Base-by-base conservation (phyloP, 495 filamentous ascomycete species). In the Talaromyces stipitatus region DNA sequence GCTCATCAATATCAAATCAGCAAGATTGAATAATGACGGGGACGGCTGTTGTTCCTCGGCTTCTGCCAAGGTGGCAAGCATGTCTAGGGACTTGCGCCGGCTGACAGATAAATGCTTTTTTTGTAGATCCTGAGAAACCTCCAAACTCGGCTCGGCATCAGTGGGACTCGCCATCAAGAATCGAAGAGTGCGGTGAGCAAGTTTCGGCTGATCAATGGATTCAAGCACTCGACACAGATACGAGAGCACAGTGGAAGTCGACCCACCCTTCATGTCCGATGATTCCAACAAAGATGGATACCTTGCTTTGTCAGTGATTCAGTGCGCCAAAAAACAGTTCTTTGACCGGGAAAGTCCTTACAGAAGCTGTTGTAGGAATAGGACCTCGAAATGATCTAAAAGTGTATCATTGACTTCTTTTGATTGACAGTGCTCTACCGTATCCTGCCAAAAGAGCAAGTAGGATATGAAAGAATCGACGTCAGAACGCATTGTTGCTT, bases 371-470 rank as follows among this genome's bases (percentile, higher is more conserved):
- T 97, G 90, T 43, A 99, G 73, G 67, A 99, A 99, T 9, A 99
- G 82, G 59, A 97, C 87, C 66, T 96, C 91, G 65, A 97, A 99
- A 69, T 99, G 95, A 68, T 97, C 95, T 38, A 99, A 74, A 22
- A 99, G 73, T 0, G 91, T 96, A 57, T 87, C 89, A 61, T 91
- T 92, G 48, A 99, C 88, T 65, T 97, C 95, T 2, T 82, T 77
- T 1, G 92, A 97, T 60, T 84, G 84, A 72, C 94, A 99, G 71
- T 97, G 90, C 64, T 97, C 91, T 48, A 99, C 79, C 14, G 96
- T 90, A 69, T 99, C 94, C 64, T 99, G 94, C 95, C 94, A 99
- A 62, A 99, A 98, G 14, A 91, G 73, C 12, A 99, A 77, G 64
- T 97, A 92, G 12, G 94, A 95, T 24, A 99, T 80, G 64, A 99